A percentile compares a stretch with the other conserved stretches of the same genome.
phyloP scores from a whole-genome alignment of 129 eudicot species.

The carrot (Daucus carota) region DNA sequence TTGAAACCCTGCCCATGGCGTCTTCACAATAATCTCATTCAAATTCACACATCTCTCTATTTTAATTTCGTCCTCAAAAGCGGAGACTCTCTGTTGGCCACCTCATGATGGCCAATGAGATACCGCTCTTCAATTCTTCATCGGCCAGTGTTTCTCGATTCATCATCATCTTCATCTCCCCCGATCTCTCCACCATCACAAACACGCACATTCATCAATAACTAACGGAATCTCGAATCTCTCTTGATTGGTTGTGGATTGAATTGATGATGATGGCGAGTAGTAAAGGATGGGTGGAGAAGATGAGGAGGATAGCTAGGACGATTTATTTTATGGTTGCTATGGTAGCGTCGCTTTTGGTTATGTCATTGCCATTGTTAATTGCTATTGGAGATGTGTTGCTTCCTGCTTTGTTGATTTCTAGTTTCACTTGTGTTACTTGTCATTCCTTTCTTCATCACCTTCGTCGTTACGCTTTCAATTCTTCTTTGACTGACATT shows the following conservation, averaged over 20 bases:
- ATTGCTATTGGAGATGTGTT: slow-evolving; percentile 67
- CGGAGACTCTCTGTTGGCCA: slow-evolving; percentile 10
- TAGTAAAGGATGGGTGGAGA: slow-evolving; percentile 49
- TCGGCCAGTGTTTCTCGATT: slow-evolving; percentile 40
- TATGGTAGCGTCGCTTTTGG: slow-evolving; percentile 69
- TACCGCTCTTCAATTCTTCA: slow-evolving; percentile 19
- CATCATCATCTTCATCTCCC: neutral
- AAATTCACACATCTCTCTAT: neutral
- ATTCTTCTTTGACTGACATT: slow-evolving; percentile 70
- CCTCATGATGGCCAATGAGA: slow-evolving; percentile 32
- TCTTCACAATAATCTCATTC: neutral
- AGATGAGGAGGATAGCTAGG: slow-evolving; percentile 50
- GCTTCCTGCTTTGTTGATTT: slow-evolving; percentile 59
- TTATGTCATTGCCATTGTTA: slow-evolving; percentile 54
- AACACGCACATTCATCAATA: no score
- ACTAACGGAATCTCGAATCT: no score
- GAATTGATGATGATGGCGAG: slow-evolving; percentile 20
- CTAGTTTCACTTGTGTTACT: slow-evolving; percentile 75
- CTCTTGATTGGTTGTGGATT: no score
- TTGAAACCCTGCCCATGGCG: slow-evolving; percentile 44
- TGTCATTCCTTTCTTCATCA: slow-evolving; percentile 61
- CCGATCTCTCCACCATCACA: slow-evolving; percentile 6
- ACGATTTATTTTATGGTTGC: slow-evolving; percentile 76
- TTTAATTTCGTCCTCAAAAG: neutral
- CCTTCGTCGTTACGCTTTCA: slow-evolving; percentile 64